Evolutionary conservation across 495 filamentous ascomycete genomes (phyloP).

Genomic region (Penicillium psychrofluorescens): DNA sequence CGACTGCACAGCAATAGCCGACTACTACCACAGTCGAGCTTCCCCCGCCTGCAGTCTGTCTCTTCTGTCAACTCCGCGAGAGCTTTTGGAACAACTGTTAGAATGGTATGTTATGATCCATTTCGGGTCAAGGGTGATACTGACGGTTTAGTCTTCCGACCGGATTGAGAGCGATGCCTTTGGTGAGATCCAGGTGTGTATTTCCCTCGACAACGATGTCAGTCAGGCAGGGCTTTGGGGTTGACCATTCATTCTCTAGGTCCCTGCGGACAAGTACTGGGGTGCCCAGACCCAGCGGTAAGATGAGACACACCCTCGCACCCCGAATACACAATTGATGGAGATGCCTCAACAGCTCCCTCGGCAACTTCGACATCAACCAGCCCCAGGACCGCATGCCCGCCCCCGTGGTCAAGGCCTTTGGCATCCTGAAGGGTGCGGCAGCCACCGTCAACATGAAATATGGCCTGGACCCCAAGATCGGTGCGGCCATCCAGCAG

Average conservation of each 20-base stretch:
- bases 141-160: constrained; percentile 29
- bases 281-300: constrained; percentile 94
- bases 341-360: constrained; percentile 43
- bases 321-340: no score
- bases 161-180: constrained; percentile 95
- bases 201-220: no score
- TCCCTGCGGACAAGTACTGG: constrained; percentile 94
- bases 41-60: constrained; percentile 36
- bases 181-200: constrained; percentile 67
- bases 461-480: constrained; percentile 87
- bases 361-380: constrained; percentile 98
- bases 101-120: constrained; percentile 26
- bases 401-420: constrained; percentile 80
- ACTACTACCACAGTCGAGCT: constrained; percentile 17
- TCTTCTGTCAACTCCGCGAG: constrained; percentile 28
- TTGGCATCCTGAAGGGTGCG: constrained; percentile 95
- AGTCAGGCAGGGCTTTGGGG: no score
- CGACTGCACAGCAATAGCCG: constrained; percentile 30
- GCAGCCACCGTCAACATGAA: constrained; percentile 95
- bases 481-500: constrained; percentile 90
- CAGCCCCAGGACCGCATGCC: constrained; percentile 99
- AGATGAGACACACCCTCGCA: constrained; percentile 8
- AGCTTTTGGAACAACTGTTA: constrained; percentile 37
- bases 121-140: constrained; percentile 5
- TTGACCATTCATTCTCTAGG: constrained; percentile 39